Conservation (phyloP, 257 asterid species). For the Ophiorrhiza pumila region DNA sequence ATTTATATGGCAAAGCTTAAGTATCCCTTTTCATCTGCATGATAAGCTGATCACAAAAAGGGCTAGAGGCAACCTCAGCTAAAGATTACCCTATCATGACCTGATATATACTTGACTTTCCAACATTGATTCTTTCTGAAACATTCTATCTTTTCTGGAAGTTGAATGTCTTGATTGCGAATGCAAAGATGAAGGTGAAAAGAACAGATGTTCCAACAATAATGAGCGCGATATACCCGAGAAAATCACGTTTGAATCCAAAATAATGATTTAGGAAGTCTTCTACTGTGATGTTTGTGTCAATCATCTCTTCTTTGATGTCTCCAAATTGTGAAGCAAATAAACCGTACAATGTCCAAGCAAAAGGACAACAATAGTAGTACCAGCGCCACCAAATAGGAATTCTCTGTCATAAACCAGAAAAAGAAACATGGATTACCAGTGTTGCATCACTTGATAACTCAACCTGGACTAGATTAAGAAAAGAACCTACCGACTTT, state of each 20-base stretch:
- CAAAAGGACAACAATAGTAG: conserved; percentile 49
- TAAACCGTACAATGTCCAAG: conserved; percentile 69
- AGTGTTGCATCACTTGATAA: background rate
- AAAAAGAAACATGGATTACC: background rate
- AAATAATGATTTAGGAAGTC: conserved; percentile 48
- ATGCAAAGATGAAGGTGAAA: conserved; percentile 63
- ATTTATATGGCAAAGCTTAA: no score
- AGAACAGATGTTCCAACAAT: conserved; percentile 41
- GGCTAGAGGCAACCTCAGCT: no score
- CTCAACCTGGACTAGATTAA: background rate
- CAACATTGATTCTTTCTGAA: no score
- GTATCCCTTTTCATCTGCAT: no score
- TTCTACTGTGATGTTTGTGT: conserved; percentile 42
- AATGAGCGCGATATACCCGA: conserved; percentile 58
- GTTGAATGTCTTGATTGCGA: conserved; percentile 59
- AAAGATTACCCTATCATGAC: no score
- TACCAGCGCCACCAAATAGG: conserved; percentile 91
- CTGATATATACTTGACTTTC: no score
- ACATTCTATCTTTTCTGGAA: conserved; percentile 54
- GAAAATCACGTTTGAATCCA: conserved; percentile 48
- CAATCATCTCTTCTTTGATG: conserved; percentile 32
- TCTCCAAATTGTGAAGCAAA: conserved; percentile 67
- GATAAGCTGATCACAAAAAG: no score
- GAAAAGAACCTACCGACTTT: conserved; percentile 42
- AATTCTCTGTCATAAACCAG: conserved; percentile 52